Evolutionary conservation across 306 rosid species (phyloP).

Genomic region (Biancaea sappan): DNA sequence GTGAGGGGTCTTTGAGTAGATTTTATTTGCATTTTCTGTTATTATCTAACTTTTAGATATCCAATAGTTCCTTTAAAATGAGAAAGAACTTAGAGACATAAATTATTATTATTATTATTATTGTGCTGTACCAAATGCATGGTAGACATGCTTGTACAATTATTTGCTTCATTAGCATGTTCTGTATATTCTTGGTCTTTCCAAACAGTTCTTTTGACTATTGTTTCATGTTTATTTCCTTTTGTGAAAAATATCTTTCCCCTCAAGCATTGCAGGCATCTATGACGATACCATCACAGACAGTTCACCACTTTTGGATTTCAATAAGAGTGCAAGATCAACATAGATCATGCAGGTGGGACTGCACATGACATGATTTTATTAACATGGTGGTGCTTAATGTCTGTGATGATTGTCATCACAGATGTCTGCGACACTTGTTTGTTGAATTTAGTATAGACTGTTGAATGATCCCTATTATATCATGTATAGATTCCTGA

Average conservation of each 20-base stretch:
- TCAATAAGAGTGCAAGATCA: conserved; percentile 57
- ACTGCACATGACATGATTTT: conserved; percentile 44
- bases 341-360: conserved; percentile 75
- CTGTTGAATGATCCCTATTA: conserved; percentile 21
- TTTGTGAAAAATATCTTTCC: conserved; percentile 58
- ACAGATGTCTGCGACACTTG: conserved; percentile 58
- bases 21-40: background rate
- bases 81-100: background rate
- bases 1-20: background rate
- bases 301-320: conserved; percentile 61
- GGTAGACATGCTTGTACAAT: conserved; percentile 12
- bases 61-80: background rate
- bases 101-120: background rate
- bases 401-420: conserved; percentile 70
- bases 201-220: conserved; percentile 51
- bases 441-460: conserved; percentile 14
- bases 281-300: conserved; percentile 72
- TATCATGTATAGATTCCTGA: background rate
- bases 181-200: conserved; percentile 35
- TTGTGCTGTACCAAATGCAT: conserved; percentile 5
- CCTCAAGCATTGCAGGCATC: conserved; percentile 60
- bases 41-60: background rate
- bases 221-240: conserved; percentile 51
- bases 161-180: conserved; percentile 16
- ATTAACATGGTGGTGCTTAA: conserved; percentile 58